These are phyloP conservation scores for Hibiscus mutabilis DNA, from an alignment of 345 rosid species.

Conservation along the genomic window DNA sequence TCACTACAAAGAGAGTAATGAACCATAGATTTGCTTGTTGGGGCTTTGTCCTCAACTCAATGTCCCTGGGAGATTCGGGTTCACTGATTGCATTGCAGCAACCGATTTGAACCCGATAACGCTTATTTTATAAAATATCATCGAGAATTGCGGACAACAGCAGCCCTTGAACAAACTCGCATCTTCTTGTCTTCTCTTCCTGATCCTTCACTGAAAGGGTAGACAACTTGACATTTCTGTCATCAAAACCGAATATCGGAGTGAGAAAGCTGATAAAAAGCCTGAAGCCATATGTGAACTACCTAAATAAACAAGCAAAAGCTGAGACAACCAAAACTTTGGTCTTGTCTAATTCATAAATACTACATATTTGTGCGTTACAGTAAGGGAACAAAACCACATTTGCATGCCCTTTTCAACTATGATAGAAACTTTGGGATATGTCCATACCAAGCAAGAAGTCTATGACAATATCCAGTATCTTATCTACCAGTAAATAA, in stretches of 20 bases:
- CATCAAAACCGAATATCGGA: conserved; percentile 3
- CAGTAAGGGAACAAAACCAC: not conserved
- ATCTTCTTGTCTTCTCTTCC: conserved; percentile 61
- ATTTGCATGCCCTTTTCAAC: too few relatives aligned
- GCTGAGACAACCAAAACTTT: not conserved
- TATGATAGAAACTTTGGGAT: too few relatives aligned
- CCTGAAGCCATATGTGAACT: not conserved
- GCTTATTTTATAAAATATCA: conserved; percentile 39
- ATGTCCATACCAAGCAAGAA: not conserved
- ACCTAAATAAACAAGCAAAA: not conserved
- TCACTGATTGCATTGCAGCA: conserved; percentile 11
- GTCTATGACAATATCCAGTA: not conserved
- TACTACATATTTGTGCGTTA: not conserved
- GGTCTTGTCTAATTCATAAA: too few relatives aligned
- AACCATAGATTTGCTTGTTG: conserved; percentile 11
- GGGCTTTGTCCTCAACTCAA: not conserved
- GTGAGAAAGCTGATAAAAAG: not conserved
- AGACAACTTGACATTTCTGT: conserved; percentile 40
- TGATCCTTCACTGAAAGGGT: conserved; percentile 70
- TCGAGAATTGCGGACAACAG: conserved; percentile 58
- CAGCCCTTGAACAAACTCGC: conserved; percentile 66
- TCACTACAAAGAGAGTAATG: conserved; percentile 13
- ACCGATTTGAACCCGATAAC: not conserved
- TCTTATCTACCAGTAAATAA: not conserved
- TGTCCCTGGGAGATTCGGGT: not conserved